These are phyloP conservation scores for Apiotrichum gracile DNA, from an alignment of 1,284 basidiomycete genomes.

Conservation along the genomic window DNA sequence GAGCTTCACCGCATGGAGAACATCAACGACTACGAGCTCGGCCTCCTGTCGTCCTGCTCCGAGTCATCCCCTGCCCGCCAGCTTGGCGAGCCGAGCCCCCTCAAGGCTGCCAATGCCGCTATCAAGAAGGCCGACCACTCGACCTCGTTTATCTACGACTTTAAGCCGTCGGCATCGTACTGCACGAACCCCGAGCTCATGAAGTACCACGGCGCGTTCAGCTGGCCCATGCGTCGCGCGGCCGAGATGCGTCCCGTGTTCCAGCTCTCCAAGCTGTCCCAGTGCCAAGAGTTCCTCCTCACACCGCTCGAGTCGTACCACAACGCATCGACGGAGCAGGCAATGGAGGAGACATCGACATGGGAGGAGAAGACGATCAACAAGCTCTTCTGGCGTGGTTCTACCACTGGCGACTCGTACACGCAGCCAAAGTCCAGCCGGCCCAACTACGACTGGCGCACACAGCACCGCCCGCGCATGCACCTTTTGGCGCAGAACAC, in stretches of 20 bases:
- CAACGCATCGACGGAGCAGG: conserved; percentile 23
- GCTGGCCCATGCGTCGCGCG: conserved; percentile 32
- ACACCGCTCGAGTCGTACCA: conserved; percentile 44
- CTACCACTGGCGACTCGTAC: conserved; percentile 46
- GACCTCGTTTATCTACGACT: conserved; percentile 37
- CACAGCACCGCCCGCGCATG: conserved; percentile 43
- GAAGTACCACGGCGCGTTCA: conserved; percentile 37
- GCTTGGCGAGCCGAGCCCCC: not conserved
- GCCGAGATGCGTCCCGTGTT: conserved; percentile 42
- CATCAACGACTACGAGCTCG: not conserved
- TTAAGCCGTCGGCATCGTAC: conserved; percentile 26
- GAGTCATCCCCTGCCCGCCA: not conserved
- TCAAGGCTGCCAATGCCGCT: not conserved
- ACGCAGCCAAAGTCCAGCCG: conserved; percentile 13
- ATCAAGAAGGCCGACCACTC: conserved; percentile 2
- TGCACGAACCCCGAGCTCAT: conserved; percentile 36
- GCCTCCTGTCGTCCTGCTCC: conserved; percentile 3
- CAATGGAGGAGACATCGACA: not conserved
- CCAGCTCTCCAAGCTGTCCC: conserved; percentile 41
- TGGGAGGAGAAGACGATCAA: conserved; percentile 42
- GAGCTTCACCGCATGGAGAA: conserved; percentile 22
- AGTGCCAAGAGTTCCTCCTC: conserved; percentile 39
- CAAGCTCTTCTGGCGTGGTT: conserved; percentile 50
- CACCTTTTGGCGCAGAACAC: conserved; percentile 33
- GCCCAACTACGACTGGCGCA: conserved; percentile 36